A percentile compares a stretch with the other conserved stretches of the same genome.
Conservation (phyloP, 2,329 filamentous ascomycete species). For the Plectosphaerella cucumerina region DNA sequence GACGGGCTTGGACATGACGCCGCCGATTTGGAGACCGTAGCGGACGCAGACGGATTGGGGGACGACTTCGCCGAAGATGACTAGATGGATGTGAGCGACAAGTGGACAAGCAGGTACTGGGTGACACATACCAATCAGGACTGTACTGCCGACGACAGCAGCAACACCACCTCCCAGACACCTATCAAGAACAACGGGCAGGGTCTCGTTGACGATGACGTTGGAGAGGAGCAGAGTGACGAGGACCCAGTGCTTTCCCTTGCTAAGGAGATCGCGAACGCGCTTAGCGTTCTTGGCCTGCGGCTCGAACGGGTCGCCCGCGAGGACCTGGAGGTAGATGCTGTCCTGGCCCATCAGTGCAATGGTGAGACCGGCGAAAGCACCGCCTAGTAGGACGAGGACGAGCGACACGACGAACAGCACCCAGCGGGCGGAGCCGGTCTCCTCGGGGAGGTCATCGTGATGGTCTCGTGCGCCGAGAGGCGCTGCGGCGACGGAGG, state of each 20-base stretch:
- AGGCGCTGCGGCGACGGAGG: constrained; percentile 44
- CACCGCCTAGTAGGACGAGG: constrained; percentile 82
- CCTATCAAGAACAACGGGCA: constrained; percentile 91
- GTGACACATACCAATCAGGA: constrained; percentile 73
- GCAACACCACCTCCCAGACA: constrained; percentile 93
- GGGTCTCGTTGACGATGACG: constrained; percentile 95
- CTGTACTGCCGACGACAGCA: constrained; percentile 87
- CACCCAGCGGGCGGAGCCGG: constrained; percentile 69
- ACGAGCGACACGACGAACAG: constrained; percentile 74
- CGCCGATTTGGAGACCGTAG: constrained; percentile 91
- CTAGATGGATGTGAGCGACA: constrained; percentile 38
- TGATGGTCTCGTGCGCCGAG: constrained; percentile 28
- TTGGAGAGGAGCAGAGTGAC: constrained; percentile 93
- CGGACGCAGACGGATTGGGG: constrained; percentile 96
- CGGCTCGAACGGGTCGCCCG: constrained; percentile 76
- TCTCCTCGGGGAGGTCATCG: constrained; percentile 44
- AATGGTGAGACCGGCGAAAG: constrained; percentile 91
- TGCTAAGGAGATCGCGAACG: constrained; percentile 75
- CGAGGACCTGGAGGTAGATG: constrained; percentile 94
- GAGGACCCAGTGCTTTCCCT: constrained; percentile 96
- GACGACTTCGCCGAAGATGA: constrained; percentile 96
- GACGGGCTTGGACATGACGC: constrained; percentile 87
- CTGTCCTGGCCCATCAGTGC: constrained; percentile 78
- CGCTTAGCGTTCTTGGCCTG: constrained; percentile 81
- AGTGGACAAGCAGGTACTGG: background rate